These are phyloP conservation scores for Rhodosporidiobolus sp. DNA, from an alignment of 768 basidiomycete genomes.

Conservation along the genomic window DNA sequence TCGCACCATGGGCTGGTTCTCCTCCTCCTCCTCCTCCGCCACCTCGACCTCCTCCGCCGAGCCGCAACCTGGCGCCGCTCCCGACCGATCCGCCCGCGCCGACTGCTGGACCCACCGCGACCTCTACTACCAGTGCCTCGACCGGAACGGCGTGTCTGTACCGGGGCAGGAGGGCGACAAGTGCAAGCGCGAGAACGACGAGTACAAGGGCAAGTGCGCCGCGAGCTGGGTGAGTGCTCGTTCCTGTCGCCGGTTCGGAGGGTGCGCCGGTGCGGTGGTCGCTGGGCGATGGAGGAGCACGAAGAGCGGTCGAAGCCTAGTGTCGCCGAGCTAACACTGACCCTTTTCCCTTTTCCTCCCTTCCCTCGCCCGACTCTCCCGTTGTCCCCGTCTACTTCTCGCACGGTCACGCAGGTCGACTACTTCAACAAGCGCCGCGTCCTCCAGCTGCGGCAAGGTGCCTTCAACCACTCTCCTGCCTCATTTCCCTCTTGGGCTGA, in stretches of 20 bases:
- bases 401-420: constrained; percentile 61
- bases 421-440: constrained; percentile 83
- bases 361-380: not conserved
- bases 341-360: not conserved
- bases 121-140: constrained; percentile 78
- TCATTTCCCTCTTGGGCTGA: too few species aligned
- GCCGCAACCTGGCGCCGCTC: constrained; percentile 1
- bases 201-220: constrained; percentile 72
- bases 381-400: too few species aligned
- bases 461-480: too few species aligned
- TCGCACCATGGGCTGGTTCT: constrained; percentile 30
- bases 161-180: constrained; percentile 65
- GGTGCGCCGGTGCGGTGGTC: not conserved
- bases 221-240: constrained; percentile 71
- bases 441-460: constrained; percentile 28
- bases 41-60: not conserved
- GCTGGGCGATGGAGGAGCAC: not conserved
- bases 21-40: constrained; percentile 14
- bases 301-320: not conserved
- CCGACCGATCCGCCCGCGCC: constrained; percentile 52
- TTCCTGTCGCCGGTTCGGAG: not conserved
- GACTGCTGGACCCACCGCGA: constrained; percentile 84
- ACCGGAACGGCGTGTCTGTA: constrained; percentile 63
- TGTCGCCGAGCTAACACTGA: not conserved
- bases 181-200: constrained; percentile 60